Base-by-base conservation (phyloP, 768 basidiomycete genomes). In the Tricholomella constricta region DNA sequence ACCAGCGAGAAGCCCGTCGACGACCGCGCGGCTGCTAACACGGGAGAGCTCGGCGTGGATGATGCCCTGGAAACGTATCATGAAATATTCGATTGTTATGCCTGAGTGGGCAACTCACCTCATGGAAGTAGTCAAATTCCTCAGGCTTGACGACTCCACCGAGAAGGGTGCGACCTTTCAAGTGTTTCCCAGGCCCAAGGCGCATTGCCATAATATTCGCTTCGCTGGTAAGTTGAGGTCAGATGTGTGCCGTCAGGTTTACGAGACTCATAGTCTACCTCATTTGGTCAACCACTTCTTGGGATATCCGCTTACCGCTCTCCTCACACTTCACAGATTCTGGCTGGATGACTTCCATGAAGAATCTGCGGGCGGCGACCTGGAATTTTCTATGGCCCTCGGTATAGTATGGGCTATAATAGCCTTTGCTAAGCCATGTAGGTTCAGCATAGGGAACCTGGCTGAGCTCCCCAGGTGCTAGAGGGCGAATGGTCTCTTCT, bases 81-180 rank as follows among this genome's bases (percentile, higher is more conserved):
- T n/a, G 8, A 27, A n/a, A 17, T 5, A 10, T 7, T 43, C 27
- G 23, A 7, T 27, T 11, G 12, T 29, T 41, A 45, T 32, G 45
- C 6, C 8, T 29, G 14, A 25, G 55, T 32, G 48, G 17, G 4
- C 3, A 20, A 29, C 17, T 26, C 51, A 86, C 88, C 76, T 92
- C 95, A 63, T 97, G 88, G 78, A 98, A 98, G 64, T 95, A 94
- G 68, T 97, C 91, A 62, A 89, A 98, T 59, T 94, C 87, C 64
- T 91, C 90, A 4, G 89, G 84, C 45, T 82, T 82, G 40, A 91
- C 79, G 17, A 84, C 69, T 10, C 92, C 93, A 23, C 83, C 88
- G 71, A 94, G 84, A 1, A 97, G 71, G 10, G 74, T 82, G 34
- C 82, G 78, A 0, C 94, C 92, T 64, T 89, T 74, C 19, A 97